Conservation (phyloP, 2,329 filamentous ascomycete species). For the Dactylellina haptotyla region DNA sequence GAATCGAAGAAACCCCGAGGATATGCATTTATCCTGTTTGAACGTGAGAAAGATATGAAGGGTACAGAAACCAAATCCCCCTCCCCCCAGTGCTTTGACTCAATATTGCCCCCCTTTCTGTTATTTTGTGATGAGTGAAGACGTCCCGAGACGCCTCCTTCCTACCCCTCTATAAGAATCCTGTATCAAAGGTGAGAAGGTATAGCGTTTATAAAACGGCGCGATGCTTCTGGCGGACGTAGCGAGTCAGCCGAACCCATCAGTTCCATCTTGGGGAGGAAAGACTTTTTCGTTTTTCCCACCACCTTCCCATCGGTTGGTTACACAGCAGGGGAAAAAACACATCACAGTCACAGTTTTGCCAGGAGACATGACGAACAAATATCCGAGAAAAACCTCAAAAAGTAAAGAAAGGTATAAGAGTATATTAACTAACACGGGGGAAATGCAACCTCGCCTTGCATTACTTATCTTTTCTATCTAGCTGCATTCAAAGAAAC, state of each 20-base stretch:
- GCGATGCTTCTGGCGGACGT: conserved; percentile 50
- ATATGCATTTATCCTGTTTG: conserved; percentile 96
- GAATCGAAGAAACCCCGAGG: conserved; percentile 84
- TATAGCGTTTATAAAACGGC: conserved; percentile 55
- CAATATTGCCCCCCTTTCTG: conserved; percentile 55
- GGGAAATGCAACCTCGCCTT: conserved; percentile 69
- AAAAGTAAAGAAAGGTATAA: conserved; percentile 46
- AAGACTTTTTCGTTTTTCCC: conserved; percentile 23
- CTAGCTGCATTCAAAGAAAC: conserved; percentile 89
- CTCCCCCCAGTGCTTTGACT: conserved; percentile 59
- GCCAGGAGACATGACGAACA: conserved; percentile 37
- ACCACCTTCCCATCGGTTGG: conserved; percentile 21
- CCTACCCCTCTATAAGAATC: conserved; percentile 23
- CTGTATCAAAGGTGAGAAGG: conserved; percentile 54
- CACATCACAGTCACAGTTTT: conserved; percentile 2
- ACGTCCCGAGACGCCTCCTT: conserved; percentile 50
- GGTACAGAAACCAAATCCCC: conserved; percentile 73
- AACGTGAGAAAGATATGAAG: conserved; percentile 99
- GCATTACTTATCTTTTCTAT: conserved; percentile 61
- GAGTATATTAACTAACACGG: conserved; percentile 70
- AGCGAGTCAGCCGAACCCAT: conserved; percentile 41
- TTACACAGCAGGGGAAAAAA: conserved; percentile 16
- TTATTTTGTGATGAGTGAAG: conserved; percentile 50
- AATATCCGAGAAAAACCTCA: conserved; percentile 19
- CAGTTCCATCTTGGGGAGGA: conserved; percentile 47